Conservation (phyloP, 768 basidiomycete genomes). For the Pulveroboletus frians region DNA sequence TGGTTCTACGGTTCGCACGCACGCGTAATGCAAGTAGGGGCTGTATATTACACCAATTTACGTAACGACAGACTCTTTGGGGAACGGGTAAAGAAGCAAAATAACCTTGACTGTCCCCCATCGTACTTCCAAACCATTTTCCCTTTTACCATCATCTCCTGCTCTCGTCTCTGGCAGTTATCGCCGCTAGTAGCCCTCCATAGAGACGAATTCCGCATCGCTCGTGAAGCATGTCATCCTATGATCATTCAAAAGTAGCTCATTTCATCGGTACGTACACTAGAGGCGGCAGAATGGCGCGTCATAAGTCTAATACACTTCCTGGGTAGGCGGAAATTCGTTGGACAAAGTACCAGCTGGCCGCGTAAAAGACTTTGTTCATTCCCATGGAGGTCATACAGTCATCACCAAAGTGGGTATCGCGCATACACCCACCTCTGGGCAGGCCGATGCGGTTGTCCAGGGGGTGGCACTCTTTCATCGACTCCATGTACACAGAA, state of each 20-base stretch:
- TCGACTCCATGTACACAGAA: neutral
- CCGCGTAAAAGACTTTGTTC: constrained; percentile 86
- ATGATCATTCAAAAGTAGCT: constrained; percentile 56
- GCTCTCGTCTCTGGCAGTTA: constrained; percentile 4
- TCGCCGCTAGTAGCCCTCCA: constrained; percentile 1
- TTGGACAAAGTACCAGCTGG: constrained; percentile 78
- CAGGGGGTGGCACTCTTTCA: neutral
- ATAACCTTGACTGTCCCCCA: constrained; percentile 11
- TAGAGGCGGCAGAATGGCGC: neutral
- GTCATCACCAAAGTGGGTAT: constrained; percentile 90
- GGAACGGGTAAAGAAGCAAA: constrained; percentile 19
- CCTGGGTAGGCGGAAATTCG: constrained; percentile 80
- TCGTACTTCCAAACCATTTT: constrained; percentile 7
- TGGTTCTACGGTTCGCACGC: neutral
- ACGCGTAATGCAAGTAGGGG: neutral
- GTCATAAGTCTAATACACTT: constrained; percentile 10
- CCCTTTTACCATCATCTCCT: constrained; percentile 16
- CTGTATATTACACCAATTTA: constrained; percentile 9
- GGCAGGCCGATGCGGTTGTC: constrained; percentile 2
- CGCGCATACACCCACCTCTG: constrained; percentile 15
- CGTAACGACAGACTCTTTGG: constrained; percentile 33
- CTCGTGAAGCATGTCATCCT: constrained; percentile 28
- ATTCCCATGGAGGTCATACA: constrained; percentile 88
- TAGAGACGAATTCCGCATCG: constrained; percentile 5
- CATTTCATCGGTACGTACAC: constrained; percentile 55